A percentile compares a stretch with the other conserved stretches of the same genome.
phyloP scores from a whole-genome alignment of 495 filamentous ascomycete genomes.

The Pseudoneurospora amorphoporcata region DNA sequence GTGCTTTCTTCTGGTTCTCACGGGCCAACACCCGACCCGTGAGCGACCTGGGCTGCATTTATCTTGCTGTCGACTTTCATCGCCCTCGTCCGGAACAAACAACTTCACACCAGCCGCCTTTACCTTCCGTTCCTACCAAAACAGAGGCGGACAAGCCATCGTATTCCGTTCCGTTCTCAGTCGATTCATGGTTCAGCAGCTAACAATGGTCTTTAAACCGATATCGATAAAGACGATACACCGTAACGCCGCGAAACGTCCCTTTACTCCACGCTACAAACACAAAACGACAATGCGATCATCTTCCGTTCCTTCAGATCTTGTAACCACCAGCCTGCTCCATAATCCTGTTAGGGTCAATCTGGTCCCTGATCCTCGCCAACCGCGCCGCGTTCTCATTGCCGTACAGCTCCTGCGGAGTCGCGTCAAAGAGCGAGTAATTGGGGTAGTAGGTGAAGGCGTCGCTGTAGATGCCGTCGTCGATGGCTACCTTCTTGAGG shows the following conservation, averaged over 20 bases:
- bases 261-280: not conserved
- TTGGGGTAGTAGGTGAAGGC: slow-evolving; percentile 12
- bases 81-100: not conserved
- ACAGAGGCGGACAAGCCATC: not conserved
- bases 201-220: not conserved
- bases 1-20: not conserved
- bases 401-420: slow-evolving; percentile 13
- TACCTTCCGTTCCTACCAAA: not conserved
- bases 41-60: not conserved
- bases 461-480: slow-evolving; percentile 16
- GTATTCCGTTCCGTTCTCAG: not conserved
- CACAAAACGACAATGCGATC: not conserved
- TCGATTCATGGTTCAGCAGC: not conserved
- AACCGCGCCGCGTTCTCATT: slow-evolving; percentile 9
- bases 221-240: not conserved
- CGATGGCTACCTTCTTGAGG: slow-evolving; percentile 10
- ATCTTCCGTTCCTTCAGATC: slow-evolving; percentile 4
- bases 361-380: slow-evolving; percentile 3
- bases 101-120: not conserved
- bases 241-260: not conserved
- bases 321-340: slow-evolving; percentile 15
- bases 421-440: slow-evolving; percentile 9
- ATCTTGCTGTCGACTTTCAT: not conserved
- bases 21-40: not conserved
- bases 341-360: slow-evolving; percentile 17